Evolutionary conservation across 2,329 filamentous ascomycete genomes (phyloP).

Genomic region (Aspergillus puulaauensis): DNA sequence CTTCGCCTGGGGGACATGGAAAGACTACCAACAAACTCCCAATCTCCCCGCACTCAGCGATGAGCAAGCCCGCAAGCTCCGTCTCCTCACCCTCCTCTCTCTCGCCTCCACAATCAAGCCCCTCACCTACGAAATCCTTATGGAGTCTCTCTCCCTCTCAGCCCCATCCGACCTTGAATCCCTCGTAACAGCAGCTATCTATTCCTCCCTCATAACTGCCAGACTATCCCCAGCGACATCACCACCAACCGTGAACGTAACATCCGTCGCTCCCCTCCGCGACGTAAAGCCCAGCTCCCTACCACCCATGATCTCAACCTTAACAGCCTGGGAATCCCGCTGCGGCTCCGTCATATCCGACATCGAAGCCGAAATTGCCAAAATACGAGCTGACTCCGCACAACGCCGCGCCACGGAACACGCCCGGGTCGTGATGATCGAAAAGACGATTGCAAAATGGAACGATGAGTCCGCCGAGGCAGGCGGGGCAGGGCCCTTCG

Average conservation of each 20-base stretch:
- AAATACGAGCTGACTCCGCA: constrained; percentile 61
- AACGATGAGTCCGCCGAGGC: constrained; percentile 15
- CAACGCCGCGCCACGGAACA: constrained; percentile 53
- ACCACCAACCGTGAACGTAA: constrained; percentile 71
- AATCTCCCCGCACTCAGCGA: constrained; percentile 69
- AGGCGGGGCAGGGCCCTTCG: neutral
- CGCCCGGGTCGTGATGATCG: constrained; percentile 50
- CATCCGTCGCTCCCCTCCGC: constrained; percentile 78
- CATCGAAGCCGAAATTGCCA: constrained; percentile 72
- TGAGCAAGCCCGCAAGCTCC: constrained; percentile 78
- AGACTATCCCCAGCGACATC: constrained; percentile 86
- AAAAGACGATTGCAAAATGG: constrained; percentile 48
- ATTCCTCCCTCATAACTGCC: constrained; percentile 76
- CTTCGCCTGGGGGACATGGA: constrained; percentile 90
- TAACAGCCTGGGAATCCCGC: constrained; percentile 74
- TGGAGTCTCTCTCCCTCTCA: constrained; percentile 64
- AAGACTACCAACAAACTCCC: constrained; percentile 65
- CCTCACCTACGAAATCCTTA: constrained; percentile 72
- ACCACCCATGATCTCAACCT: constrained; percentile 63
- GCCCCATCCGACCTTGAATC: constrained; percentile 73
- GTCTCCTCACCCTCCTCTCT: constrained; percentile 83
- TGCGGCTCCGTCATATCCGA: constrained; percentile 72
- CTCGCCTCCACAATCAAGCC: constrained; percentile 67
- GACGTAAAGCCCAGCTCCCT: constrained; percentile 77
- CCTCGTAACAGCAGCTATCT: constrained; percentile 83